Evolutionary conservation across 2,329 filamentous ascomycete genomes (phyloP).

Genomic region (Aspergillus proliferans): DNA sequence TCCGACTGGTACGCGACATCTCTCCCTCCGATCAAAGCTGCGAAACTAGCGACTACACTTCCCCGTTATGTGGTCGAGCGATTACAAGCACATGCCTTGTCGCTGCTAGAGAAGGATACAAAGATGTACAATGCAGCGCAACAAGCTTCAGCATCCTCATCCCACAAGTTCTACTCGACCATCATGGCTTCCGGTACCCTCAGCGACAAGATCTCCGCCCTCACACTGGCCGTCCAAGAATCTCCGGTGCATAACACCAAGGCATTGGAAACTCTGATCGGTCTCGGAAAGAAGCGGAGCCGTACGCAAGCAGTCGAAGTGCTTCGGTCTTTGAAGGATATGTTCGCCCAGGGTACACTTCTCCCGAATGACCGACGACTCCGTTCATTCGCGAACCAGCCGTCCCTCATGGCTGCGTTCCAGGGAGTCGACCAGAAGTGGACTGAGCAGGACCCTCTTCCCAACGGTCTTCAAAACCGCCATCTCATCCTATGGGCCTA

Average conservation of each 20-base stretch:
- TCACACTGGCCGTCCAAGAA: constrained; percentile 91
- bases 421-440: constrained; percentile 59
- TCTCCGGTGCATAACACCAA: constrained; percentile 90
- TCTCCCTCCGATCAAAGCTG: constrained; percentile 48
- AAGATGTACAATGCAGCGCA: constrained; percentile 65
- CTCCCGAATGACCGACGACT: constrained; percentile 78
- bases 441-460: constrained; percentile 64
- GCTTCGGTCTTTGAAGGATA: constrained; percentile 87
- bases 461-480: constrained; percentile 63
- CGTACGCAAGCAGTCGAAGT: constrained; percentile 88
- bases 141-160: constrained; percentile 70
- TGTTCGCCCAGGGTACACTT: constrained; percentile 81
- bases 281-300: constrained; percentile 83
- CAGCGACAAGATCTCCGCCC: constrained; percentile 90
- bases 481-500: constrained; percentile 86
- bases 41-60: constrained; percentile 41
- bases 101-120: constrained; percentile 71
- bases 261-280: constrained; percentile 76
- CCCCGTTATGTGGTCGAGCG: constrained; percentile 51
- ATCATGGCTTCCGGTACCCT: constrained; percentile 96
- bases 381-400: constrained; percentile 71
- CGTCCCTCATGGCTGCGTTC: constrained; percentile 65
- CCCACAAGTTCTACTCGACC: constrained; percentile 91
- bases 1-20: constrained; percentile 62
- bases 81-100: constrained; percentile 61